Evolutionary conservation across 1,284 basidiomycete species (phyloP).

Genomic region (Pseudozyma tsukubaensis): DNA sequence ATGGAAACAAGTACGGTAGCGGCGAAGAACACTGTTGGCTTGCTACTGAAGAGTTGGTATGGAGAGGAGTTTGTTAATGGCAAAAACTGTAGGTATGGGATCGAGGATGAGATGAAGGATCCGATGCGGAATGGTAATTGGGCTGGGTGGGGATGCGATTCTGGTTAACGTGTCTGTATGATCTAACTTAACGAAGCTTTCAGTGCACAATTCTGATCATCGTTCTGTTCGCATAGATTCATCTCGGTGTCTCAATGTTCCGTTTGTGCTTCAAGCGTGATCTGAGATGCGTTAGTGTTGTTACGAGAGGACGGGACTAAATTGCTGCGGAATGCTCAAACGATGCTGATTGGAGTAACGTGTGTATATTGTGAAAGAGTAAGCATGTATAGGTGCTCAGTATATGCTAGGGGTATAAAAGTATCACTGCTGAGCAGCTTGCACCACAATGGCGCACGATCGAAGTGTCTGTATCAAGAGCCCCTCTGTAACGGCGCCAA

Average conservation of each 20-base stretch:
- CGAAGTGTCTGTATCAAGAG: slow-evolving; percentile 17
- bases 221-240: no score
- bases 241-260: no score
- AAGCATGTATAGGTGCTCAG: neutral
- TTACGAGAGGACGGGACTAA: no score
- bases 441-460: slow-evolving; percentile 21
- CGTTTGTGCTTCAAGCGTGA: no score
- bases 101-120: slow-evolving; percentile 17
- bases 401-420: neutral
- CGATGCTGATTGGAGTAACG: neutral
- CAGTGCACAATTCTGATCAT: no score
- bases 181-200: no score
- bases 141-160: slow-evolving; percentile 65
- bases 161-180: slow-evolving; percentile 25
- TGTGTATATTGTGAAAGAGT: neutral
- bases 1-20: slow-evolving; percentile 93
- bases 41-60: slow-evolving; percentile 56
- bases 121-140: slow-evolving; percentile 47
- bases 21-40: slow-evolving; percentile 76
- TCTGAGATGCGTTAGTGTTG: no score
- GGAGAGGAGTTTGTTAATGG: slow-evolving; percentile 62
- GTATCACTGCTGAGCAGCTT: slow-evolving; percentile 25
- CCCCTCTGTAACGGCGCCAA: slow-evolving; percentile 42
- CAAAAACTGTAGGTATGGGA: slow-evolving; percentile 29
- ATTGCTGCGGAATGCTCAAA: no score